phyloP scores from a whole-genome alignment of 2,329 filamentous ascomycete species.

The Piedraia hortae region DNA sequence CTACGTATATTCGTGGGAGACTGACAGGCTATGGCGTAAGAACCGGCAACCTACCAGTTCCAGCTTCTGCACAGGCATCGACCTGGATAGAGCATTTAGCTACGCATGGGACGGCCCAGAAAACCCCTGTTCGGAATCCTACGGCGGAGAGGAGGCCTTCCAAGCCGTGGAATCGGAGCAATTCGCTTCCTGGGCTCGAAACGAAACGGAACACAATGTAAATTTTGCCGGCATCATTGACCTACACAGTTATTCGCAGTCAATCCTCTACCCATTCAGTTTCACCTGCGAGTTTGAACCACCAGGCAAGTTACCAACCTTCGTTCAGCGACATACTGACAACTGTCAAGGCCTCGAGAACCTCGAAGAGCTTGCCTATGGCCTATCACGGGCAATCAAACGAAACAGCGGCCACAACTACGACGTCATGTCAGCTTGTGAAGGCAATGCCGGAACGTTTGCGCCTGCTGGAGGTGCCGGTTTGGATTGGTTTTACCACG shows the following conservation, averaged over 20 bases:
- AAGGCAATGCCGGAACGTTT: conserved; percentile 41
- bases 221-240: conserved; percentile 69
- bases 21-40: conserved; percentile 83
- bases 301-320: too few relatives aligned
- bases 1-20: conserved; percentile 79
- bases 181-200: conserved; percentile 58
- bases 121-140: conserved; percentile 80
- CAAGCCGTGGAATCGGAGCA: conserved; percentile 51
- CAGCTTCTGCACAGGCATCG: conserved; percentile 61
- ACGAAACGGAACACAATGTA: conserved; percentile 42
- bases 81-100: conserved; percentile 66
- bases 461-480: conserved; percentile 61
- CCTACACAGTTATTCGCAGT: conserved; percentile 83
- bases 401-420: conserved; percentile 36
- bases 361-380: conserved; percentile 66
- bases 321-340: too few relatives aligned
- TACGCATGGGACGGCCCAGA: conserved; percentile 56
- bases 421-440: conserved; percentile 55
- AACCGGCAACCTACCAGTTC: conserved; percentile 62
- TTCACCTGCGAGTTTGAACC: conserved; percentile 56
- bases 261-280: conserved; percentile 76
- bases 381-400: conserved; percentile 69
- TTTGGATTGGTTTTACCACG: conserved; percentile 87
- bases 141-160: conserved; percentile 59
- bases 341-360: conserved; percentile 85